Conservation (phyloP, 2,329 filamentous ascomycete genomes). For the Alternaria angustiovoidea region DNA sequence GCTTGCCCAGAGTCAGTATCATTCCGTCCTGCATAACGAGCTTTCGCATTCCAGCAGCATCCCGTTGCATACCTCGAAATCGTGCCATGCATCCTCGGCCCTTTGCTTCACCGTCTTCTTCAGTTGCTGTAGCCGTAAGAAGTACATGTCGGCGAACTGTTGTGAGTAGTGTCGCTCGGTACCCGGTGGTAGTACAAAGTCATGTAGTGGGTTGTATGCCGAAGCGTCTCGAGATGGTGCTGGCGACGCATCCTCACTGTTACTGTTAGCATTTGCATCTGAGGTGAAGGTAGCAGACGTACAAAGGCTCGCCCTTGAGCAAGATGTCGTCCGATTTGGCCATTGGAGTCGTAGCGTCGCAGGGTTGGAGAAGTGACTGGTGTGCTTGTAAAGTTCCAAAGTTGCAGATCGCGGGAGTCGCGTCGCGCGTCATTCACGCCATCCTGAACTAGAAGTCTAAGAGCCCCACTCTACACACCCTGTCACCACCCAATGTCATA, state of each 20-base stretch:
- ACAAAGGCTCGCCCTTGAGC: conserved; percentile 43
- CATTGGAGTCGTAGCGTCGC: conserved; percentile 21
- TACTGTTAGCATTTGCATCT: conserved; percentile 19
- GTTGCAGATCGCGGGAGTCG: conserved; percentile 28
- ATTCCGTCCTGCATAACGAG: neutral
- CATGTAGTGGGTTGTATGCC: conserved; percentile 76
- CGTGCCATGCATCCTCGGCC: conserved; percentile 78
- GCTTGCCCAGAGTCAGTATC: conserved; percentile 42
- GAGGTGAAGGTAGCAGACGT: conserved; percentile 9
- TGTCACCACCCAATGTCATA: neutral
- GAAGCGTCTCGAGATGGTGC: conserved; percentile 52
- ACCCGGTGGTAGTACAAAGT: conserved; percentile 74
- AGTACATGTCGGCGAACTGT: conserved; percentile 98
- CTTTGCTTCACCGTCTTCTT: conserved; percentile 82
- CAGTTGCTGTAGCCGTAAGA: conserved; percentile 84
- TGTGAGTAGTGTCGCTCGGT: conserved; percentile 79
- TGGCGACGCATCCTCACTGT: conserved; percentile 37
- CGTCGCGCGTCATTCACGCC: conserved; percentile 28
- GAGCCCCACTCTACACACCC: conserved; percentile 7
- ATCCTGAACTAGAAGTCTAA: conserved; percentile 29
- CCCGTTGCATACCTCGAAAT: conserved; percentile 64
- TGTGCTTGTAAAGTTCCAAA: conserved; percentile 11
- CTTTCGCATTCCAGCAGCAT: neutral
- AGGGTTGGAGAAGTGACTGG: neutral
- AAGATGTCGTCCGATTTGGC: conserved; percentile 28